phyloP scores from a whole-genome alignment of 768 basidiomycete genomes.

The Lactarius indigo region DNA sequence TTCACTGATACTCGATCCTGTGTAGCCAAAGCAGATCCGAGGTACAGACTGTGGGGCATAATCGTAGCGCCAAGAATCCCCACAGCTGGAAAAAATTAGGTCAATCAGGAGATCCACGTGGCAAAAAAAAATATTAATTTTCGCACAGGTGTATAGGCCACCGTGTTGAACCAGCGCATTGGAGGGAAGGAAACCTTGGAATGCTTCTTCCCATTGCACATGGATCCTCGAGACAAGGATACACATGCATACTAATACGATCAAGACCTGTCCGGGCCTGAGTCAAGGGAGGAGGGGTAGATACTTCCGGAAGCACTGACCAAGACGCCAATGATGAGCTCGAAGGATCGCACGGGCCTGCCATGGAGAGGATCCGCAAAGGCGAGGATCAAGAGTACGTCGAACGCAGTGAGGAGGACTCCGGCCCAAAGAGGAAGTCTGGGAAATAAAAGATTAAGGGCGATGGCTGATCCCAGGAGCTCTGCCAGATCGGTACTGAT shows the following conservation, averaged over 20 bases:
- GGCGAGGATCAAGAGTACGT: constrained; percentile 57
- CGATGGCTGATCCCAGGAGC: constrained; percentile 58
- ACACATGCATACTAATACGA: constrained; percentile 26
- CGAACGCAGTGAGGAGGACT: constrained; percentile 46
- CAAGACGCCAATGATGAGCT: constrained; percentile 46
- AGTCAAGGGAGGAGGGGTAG: background rate
- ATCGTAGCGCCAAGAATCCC: constrained; percentile 40
- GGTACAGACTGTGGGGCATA: constrained; percentile 47
- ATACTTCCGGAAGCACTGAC: constrained; percentile 4
- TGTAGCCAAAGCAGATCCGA: constrained; percentile 42
- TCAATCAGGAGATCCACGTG: background rate
- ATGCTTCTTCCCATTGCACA: constrained; percentile 20
- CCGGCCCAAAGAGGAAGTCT: constrained; percentile 45
- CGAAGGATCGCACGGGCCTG: constrained; percentile 62
- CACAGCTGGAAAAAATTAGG: constrained; percentile 11
- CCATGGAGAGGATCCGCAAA: constrained; percentile 62
- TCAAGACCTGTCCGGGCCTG: constrained; percentile 15
- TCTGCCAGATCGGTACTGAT: constrained; percentile 59
- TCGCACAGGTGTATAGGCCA: constrained; percentile 23
- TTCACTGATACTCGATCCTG: constrained; percentile 35
- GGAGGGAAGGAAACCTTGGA: constrained; percentile 24
- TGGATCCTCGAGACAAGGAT: constrained; percentile 25
- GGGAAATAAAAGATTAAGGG: constrained; percentile 50
- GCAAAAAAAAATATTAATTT: background rate
- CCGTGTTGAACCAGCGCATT: constrained; percentile 19